Conservation (phyloP, 345 rosid species). For the Gossypium thurberi region DNA sequence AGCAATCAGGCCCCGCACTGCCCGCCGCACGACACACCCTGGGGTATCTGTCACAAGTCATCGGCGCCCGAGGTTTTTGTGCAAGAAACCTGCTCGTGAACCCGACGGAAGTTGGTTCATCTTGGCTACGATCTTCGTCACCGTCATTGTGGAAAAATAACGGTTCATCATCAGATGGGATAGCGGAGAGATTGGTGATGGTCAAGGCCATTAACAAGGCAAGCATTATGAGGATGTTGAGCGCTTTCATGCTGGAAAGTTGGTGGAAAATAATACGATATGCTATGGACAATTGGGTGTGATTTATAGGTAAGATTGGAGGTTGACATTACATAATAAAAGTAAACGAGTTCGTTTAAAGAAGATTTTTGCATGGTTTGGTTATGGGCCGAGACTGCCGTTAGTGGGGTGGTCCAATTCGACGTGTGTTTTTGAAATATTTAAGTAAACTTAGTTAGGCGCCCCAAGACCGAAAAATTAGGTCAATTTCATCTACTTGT, state of each 20-base stretch:
- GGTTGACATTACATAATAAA: neutral
- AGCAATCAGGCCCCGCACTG: slow-evolving; percentile 50
- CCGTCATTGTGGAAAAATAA: neutral
- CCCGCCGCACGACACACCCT: slow-evolving; percentile 42
- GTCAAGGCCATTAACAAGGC: slow-evolving; percentile 4
- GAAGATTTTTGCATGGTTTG: neutral
- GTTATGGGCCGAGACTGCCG: neutral
- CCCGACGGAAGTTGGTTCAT: slow-evolving; percentile 12
- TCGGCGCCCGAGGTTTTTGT: neutral
- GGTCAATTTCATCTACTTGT: neutral
- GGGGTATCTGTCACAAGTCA: slow-evolving; percentile 43
- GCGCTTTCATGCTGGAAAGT: slow-evolving; percentile 1
- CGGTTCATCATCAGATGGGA: neutral
- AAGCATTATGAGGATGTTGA: neutral
- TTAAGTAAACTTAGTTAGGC: slow-evolving; percentile 12
- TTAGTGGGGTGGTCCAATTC: slow-evolving; percentile 10
- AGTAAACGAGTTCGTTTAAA: too few species aligned
- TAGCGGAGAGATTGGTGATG: slow-evolving; percentile 2
- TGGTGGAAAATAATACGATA: neutral
- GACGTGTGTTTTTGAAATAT: neutral
- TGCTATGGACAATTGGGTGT: neutral
- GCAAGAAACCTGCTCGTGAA: slow-evolving; percentile 18
- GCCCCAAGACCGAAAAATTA: neutral
- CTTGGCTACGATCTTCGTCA: neutral
- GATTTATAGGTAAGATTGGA: slow-evolving; percentile 2